Evolutionary conservation across 768 basidiomycete genomes (phyloP), one percentile per base, ranked within the genome.

Genomic region (Termitomyces eurrhizus): DNA sequence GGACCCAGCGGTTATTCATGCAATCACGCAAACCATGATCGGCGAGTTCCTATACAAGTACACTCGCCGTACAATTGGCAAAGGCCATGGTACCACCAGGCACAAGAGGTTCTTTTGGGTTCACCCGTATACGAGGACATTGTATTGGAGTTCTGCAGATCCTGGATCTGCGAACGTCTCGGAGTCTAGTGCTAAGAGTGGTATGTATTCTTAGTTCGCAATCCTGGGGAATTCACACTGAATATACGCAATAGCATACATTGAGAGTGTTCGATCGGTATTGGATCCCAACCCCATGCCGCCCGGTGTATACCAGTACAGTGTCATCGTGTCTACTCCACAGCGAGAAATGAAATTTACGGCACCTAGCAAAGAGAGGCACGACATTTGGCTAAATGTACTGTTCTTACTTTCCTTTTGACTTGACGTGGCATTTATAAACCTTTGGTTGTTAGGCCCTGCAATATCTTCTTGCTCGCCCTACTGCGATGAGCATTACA

Each of bases 1-100:
- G 32, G 96, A 99, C 69, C 95, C 95, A 4, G 76, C 80, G 2
- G 77, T 97, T 68, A 97, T 98, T 65, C 96, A 98, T 70, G 90
- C 95, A 1, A 98, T 98, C 66, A 99, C 97, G 16, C 96, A 98
- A 79, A 97, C 95, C 26, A 99, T 99, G 97, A 98, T 98, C 65
- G 96, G 97, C 53, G 96, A 98, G 79, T 98, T 95, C 75, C 74
- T 99, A 77, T 93, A 92, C 83, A 98, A 98, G 80, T 98, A 99
- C 75, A 98, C 96, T 9, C 83, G 96, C 55, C 83, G 86, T 59
- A 76, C 91, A 18, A 85, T 98, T 68, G 93, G 95, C 26, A 95
- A 92, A 74, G 95, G 93, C 13, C 84, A 94, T 70, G 92, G 92
- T 24, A 90, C 93, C 72, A 88, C 85, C 71, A 79, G 95, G 55